phyloP scores from a whole-genome alignment of 164 flowering plant species.

The Santalum album region DNA sequence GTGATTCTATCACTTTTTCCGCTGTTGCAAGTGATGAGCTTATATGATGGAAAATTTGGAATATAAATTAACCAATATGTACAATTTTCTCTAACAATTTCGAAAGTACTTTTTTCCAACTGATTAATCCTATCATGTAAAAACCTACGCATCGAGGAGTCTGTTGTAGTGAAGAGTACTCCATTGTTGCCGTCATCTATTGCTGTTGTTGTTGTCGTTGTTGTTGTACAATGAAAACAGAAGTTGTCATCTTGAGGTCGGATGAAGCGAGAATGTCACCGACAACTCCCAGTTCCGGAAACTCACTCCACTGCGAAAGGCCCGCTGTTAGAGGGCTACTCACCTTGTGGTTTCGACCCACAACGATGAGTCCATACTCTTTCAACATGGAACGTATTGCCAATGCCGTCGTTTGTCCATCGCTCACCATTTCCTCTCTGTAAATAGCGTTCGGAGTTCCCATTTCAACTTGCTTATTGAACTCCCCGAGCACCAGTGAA shows the following conservation, averaged over 20 bases:
- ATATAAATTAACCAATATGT: too few species aligned
- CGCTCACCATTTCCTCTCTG: constrained; percentile 19
- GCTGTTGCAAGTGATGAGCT: too few species aligned
- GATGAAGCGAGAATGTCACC: constrained; percentile 33
- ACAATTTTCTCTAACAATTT: too few species aligned
- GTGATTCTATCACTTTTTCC: too few species aligned
- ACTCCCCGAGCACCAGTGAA: constrained; percentile 11
- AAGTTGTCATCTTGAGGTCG: constrained; percentile 15
- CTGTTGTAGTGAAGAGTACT: too few species aligned
- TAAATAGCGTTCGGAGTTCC: constrained; percentile 12
- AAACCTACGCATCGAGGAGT: too few species aligned
- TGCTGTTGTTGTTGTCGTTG: too few species aligned
- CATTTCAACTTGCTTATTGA: too few species aligned
- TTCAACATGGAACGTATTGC: constrained; percentile 17
- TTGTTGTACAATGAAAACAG: constrained; percentile 33
- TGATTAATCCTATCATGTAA: too few species aligned
- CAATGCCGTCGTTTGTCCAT: constrained; percentile 22
- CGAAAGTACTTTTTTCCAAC: too few species aligned
- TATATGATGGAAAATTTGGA: too few species aligned
- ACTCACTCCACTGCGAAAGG: constrained; percentile 29
- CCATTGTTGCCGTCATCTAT: too few species aligned
- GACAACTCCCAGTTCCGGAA: constrained; percentile 27
- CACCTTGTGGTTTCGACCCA: constrained; percentile 20
- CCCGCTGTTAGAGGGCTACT: constrained; percentile 17
- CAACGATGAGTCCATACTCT: constrained; percentile 22